These are phyloP conservation scores for Salix caprea DNA, from an alignment of 345 rosid genomes.

Conservation along the genomic window DNA sequence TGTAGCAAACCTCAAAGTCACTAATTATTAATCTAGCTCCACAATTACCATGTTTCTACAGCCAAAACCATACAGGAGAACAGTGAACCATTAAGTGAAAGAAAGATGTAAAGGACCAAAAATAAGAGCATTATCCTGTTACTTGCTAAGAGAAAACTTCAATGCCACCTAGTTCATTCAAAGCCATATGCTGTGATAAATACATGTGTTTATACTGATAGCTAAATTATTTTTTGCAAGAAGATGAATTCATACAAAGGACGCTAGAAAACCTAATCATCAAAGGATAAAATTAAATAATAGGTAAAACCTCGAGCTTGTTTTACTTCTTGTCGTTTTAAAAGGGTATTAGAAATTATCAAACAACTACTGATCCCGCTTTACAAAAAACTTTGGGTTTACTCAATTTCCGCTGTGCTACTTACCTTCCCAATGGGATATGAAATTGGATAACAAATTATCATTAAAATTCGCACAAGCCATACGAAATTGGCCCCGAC, in stretches of 20 bases:
- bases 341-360: neutral
- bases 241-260: neutral
- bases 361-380: neutral
- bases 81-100: neutral
- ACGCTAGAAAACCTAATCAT: neutral
- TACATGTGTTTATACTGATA: neutral
- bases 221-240: neutral
- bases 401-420: neutral
- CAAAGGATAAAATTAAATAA: neutral
- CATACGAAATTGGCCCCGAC: conserved; percentile 83
- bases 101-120: neutral
- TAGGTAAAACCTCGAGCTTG: neutral
- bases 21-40: neutral
- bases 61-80: neutral
- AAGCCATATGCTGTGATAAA: neutral
- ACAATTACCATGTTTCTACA: neutral
- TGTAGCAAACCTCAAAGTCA: neutral
- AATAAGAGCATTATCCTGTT: too few relatives aligned
- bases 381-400: neutral
- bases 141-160: too few relatives aligned
- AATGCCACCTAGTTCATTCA: too few relatives aligned
- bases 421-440: conserved; percentile 90
- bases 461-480: conserved; percentile 84
- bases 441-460: conserved; percentile 77
- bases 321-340: neutral